Base-by-base conservation (phyloP, 148 eudicot genomes). In the Amaranthus hypochondriacus region DNA sequence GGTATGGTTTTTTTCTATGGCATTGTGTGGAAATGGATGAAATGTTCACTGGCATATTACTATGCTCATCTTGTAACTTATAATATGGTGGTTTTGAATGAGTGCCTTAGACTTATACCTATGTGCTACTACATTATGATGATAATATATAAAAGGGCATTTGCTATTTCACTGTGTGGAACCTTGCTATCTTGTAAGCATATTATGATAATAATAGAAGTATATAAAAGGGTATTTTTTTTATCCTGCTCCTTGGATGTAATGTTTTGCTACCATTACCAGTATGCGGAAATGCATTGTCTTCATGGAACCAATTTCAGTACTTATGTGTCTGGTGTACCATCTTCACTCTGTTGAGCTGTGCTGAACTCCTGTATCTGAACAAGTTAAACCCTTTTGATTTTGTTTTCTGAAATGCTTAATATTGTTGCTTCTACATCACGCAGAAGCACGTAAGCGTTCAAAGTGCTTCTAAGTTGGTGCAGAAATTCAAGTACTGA, bases 1-100 rank as follows among this genome's bases (percentile, higher is more conserved):
- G 78, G 78, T 83, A 62, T 75, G 81, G 76, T 54, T 64, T 72
- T 72, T 61, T 66, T 56, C 43, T 69, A n/a, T 77, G 56, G 73
- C 72, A 18, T 48, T 67, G 48, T 44, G 62, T 72, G 55, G 61
- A 68, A 75, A 75, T 75, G 56, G n/a, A 51, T 48, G 75, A 46
- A 15, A 10, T 75, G 13, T 70, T 65, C 63, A 39, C 72, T 58
- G 69, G 68, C 59, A 66, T 75, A 66, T 62, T 58, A 50, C 55
- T 13, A 65, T 75, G n/a, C 76, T 43, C 65, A 75, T 75, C 62
- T n/a, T 75, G 49, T 71, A 63, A 70, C 58, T 14, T 51, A 50
- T 71, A 58, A 66, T 18, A 73, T 75, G 73, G 64, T 66, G 42
- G 68, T 72, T 48, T 49, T 44, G 6, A 46, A 43, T 80, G 76